These are phyloP conservation scores for Solanum lycopersicoides DNA, from an alignment of 257 asterid species.

Conservation along the genomic window DNA sequence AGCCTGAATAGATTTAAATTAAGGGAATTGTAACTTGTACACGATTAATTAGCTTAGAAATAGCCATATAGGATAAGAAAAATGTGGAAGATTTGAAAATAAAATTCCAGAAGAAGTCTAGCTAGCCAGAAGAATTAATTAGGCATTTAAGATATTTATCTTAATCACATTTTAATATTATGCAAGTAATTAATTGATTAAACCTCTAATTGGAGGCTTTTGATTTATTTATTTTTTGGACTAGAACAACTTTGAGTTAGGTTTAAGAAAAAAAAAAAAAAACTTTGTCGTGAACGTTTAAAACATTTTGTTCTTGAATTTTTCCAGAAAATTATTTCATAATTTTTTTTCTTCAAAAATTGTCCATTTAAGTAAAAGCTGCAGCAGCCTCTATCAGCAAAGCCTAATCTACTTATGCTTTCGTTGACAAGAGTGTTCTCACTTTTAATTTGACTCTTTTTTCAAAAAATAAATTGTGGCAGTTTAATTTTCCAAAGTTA, in stretches of 20 bases:
- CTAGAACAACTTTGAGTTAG: not conserved
- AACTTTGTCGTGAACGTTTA: not conserved
- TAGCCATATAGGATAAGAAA: not conserved
- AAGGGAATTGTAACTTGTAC: not conserved
- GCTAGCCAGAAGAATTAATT: not conserved
- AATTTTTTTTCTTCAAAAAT: not conserved
- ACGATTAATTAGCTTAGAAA: not conserved
- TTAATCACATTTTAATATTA: not conserved
- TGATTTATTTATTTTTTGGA: not conserved
- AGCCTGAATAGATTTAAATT: not conserved
- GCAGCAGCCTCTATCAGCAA: not conserved
- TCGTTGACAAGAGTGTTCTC: not conserved
- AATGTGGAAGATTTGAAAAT: not conserved
- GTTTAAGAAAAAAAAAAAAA: too few relatives aligned
- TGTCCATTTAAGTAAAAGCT: not conserved
- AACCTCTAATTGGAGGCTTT: not conserved
- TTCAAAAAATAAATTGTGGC: not conserved
- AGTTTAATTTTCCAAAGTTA: not conserved
- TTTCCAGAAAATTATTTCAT: not conserved
- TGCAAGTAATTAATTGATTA: not conserved
- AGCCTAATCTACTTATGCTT: not conserved
- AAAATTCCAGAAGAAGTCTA: not conserved
- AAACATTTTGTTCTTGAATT: not conserved
- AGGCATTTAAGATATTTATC: not conserved
- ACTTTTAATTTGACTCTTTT: not conserved